These are phyloP conservation scores for Chaetoscypha palmicola DNA, from an alignment of 2,329 filamentous ascomycete species.

Conservation along the genomic window DNA sequence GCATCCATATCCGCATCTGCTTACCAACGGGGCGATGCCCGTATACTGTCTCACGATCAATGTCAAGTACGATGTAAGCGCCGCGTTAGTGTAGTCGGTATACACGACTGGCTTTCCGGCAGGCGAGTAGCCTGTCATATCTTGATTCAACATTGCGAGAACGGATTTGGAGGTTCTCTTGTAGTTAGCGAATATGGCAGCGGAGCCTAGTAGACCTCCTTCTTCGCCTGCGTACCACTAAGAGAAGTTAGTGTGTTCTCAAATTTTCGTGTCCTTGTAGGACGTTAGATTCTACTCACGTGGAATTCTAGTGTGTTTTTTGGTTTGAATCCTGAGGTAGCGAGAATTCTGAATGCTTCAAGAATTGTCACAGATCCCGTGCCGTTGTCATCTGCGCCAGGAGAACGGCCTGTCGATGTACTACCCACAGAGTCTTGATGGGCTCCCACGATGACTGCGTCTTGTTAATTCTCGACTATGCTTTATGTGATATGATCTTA, in stretches of 20 bases:
- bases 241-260: neutral
- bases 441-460: constrained; percentile 75
- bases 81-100: constrained; percentile 5
- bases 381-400: constrained; percentile 87
- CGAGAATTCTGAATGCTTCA: constrained; percentile 74
- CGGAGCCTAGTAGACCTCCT: constrained; percentile 74
- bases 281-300: constrained; percentile 37
- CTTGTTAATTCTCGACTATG: neutral
- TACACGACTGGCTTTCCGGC: constrained; percentile 4
- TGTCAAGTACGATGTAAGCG: constrained; percentile 2
- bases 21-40: neutral
- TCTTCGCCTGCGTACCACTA: constrained; percentile 73
- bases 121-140: constrained; percentile 67
- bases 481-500: constrained; percentile 1
- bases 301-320: constrained; percentile 90
- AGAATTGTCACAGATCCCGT: constrained; percentile 88
- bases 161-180: constrained; percentile 62
- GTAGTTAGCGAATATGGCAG: constrained; percentile 78
- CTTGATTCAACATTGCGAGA: constrained; percentile 94
- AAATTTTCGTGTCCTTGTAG: too few species aligned
- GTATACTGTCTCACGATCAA: constrained; percentile 5
- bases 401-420: constrained; percentile 40
- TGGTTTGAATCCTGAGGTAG: constrained; percentile 61
- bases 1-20: constrained; percentile 7
- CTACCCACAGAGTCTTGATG: constrained; percentile 72